phyloP scores from a whole-genome alignment of 1,139 yeast species.

The Saccharomyces hybrid region DNA sequence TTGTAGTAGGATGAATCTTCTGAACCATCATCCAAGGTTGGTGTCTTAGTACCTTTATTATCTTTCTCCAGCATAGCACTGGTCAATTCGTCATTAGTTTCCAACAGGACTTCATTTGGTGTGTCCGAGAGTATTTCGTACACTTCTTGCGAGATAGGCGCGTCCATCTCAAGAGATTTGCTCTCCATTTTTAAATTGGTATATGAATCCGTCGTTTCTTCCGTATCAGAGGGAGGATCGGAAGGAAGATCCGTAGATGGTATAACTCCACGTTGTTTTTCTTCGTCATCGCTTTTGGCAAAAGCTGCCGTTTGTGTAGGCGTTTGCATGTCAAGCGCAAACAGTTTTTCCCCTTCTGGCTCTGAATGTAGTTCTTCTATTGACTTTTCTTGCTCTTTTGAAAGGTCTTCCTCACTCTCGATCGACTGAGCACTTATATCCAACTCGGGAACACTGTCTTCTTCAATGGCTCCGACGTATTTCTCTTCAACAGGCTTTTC shows the following conservation, averaged over 20 bases:
- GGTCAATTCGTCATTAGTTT: not conserved
- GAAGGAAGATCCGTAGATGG: not conserved
- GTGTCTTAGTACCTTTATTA: not conserved
- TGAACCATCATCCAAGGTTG: not conserved
- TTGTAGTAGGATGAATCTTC: not conserved
- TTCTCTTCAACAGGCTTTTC: conserved; percentile 2
- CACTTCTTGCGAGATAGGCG: not conserved
- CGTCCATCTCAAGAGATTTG: not conserved
- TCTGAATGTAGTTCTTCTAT: not conserved
- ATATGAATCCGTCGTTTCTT: not conserved
- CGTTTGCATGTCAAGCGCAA: not conserved
- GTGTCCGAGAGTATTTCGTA: not conserved
- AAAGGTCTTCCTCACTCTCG: not conserved
- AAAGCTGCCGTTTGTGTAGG: not conserved
- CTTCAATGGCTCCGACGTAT: not conserved
- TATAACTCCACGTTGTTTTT: not conserved
- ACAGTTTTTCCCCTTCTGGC: not conserved
- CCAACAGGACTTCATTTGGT: not conserved
- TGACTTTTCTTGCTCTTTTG: not conserved
- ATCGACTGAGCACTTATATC: not conserved
- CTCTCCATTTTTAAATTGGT: not conserved
- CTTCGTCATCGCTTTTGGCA: not conserved
- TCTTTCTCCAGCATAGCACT: not conserved
- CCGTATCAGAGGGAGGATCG: not conserved
- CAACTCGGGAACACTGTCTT: not conserved